Evolutionary conservation across 768 basidiomycete genomes (phyloP).

Genomic region (Lentinula sp.): DNA sequence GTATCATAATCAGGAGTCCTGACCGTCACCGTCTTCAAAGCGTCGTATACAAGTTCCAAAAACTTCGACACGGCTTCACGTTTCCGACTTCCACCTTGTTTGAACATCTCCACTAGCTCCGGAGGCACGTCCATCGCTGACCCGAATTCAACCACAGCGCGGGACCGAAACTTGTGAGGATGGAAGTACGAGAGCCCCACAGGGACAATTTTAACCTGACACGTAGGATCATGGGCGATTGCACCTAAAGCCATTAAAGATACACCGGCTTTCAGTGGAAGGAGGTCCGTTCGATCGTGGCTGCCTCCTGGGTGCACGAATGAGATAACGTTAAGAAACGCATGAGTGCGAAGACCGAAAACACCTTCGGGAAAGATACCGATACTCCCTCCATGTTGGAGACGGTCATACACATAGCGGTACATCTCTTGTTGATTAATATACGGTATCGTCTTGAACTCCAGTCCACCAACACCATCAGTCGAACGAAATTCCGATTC

Average conservation of each 20-base stretch:
- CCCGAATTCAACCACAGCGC: slow-evolving; percentile 97
- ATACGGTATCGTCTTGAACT: slow-evolving; percentile 80
- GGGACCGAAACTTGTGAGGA: slow-evolving; percentile 84
- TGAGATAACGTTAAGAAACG: background rate
- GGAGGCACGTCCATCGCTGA: slow-evolving; percentile 82
- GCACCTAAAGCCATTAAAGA: slow-evolving; percentile 97
- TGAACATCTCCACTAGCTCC: slow-evolving; percentile 86
- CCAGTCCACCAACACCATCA: slow-evolving; percentile 53
- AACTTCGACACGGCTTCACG: slow-evolving; percentile 86
- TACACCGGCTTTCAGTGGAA: slow-evolving; percentile 98
- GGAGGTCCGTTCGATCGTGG: slow-evolving; percentile 92
- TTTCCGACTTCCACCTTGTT: slow-evolving; percentile 81
- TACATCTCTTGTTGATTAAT: slow-evolving; percentile 96
- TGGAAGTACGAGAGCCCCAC: slow-evolving; percentile 74
- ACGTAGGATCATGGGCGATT: slow-evolving; percentile 83
- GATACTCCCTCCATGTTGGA: slow-evolving; percentile 84
- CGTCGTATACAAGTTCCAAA: slow-evolving; percentile 86
- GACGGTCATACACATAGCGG: slow-evolving; percentile 81
- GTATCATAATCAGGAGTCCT: slow-evolving; percentile 98
- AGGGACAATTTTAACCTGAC: slow-evolving; percentile 89
- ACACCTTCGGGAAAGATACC: slow-evolving; percentile 98
- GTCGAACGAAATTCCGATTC: slow-evolving; percentile 44
- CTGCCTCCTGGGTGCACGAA: slow-evolving; percentile 67
- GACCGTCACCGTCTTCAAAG: slow-evolving; percentile 91
- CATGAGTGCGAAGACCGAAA: too few relatives aligned